phyloP scores from a whole-genome alignment of 345 rosid genomes.

The Erysimum cheiranthoides region DNA sequence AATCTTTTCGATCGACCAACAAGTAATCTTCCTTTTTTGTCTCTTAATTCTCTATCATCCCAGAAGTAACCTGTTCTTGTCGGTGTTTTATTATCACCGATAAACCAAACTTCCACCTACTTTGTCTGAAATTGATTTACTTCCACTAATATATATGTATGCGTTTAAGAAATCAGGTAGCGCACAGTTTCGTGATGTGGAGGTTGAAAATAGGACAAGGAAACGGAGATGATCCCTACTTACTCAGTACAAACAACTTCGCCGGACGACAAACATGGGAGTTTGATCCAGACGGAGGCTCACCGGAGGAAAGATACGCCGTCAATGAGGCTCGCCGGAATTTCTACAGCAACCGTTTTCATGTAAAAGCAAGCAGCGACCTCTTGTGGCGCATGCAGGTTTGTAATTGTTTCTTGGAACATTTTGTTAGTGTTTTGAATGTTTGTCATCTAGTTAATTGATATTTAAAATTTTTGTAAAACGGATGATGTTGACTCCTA shows the following conservation, averaged over 20 bases:
- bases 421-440: too few species aligned
- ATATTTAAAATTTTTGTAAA: too few species aligned
- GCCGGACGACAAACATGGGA: conserved; percentile 42
- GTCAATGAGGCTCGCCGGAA: conserved; percentile 36
- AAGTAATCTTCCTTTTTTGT: conserved; percentile 4
- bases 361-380: conserved; percentile 40
- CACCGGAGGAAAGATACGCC: conserved; percentile 30
- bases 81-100: conserved; percentile 16
- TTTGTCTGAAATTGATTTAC: background rate
- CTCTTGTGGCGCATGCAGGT: conserved; percentile 50
- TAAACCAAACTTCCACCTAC: conserved; percentile 18
- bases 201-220: conserved; percentile 47
- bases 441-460: too few species aligned
- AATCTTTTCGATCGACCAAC: conserved; percentile 19
- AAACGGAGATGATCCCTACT: conserved; percentile 28
- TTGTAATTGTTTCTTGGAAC: background rate
- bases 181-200: conserved; percentile 34
- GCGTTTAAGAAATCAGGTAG: conserved; percentile 1
- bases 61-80: conserved; percentile 26
- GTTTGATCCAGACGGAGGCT: conserved; percentile 40
- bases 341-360: conserved; percentile 39
- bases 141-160: background rate
- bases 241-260: conserved; percentile 43
- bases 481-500: background rate
- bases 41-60: conserved; percentile 23